Percentiles rank a stretch among this genome's conserved stretches.
These are phyloP conservation scores for Pythium aphanidermatum DNA, from an alignment of 352 stramenopile genomes.

Conservation along the genomic window DNA sequence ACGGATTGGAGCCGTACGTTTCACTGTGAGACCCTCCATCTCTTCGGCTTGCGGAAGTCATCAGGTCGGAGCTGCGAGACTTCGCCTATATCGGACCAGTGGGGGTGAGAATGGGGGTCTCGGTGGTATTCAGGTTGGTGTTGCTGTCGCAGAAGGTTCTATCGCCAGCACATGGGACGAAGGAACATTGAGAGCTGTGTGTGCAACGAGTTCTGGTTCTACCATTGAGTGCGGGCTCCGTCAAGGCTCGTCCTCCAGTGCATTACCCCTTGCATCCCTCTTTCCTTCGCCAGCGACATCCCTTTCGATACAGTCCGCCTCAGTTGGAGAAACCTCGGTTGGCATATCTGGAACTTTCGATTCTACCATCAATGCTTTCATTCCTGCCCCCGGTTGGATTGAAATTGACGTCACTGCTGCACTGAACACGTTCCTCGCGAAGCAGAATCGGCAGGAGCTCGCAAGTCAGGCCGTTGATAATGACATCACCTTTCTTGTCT, in stretches of 20 bases:
- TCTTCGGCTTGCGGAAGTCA: slow-evolving; percentile 29
- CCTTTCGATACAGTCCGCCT: slow-evolving; percentile 15
- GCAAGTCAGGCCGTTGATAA: slow-evolving; percentile 2
- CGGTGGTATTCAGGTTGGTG: slow-evolving; percentile 46
- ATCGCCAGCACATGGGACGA: slow-evolving; percentile 35
- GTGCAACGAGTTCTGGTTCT: slow-evolving; percentile 17
- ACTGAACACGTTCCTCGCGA: slow-evolving; percentile 41
- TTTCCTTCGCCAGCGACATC: slow-evolving; percentile 30
- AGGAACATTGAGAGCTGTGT: slow-evolving; percentile 21
- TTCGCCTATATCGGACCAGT: slow-evolving; percentile 48
- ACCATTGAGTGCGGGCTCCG: slow-evolving; percentile 4
- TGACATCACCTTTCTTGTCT: slow-evolving; percentile 45
- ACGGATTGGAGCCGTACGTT: slow-evolving; percentile 32
- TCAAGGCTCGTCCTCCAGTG: background rate
- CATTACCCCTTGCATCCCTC: slow-evolving; percentile 17
- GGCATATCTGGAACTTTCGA: slow-evolving; percentile 31
- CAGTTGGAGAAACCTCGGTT: slow-evolving; percentile 27
- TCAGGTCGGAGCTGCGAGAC: slow-evolving; percentile 41
- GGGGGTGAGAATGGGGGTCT: slow-evolving; percentile 61
- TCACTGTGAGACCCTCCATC: slow-evolving; percentile 31
- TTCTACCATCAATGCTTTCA: slow-evolving; percentile 28
- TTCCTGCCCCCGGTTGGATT: slow-evolving; percentile 37
- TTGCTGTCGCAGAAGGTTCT: slow-evolving; percentile 17
- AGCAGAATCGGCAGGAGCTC: slow-evolving; percentile 11
- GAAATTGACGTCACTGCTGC: slow-evolving; percentile 64